Conservation (phyloP, 345 rosid genomes). For the Acer negundo region DNA sequence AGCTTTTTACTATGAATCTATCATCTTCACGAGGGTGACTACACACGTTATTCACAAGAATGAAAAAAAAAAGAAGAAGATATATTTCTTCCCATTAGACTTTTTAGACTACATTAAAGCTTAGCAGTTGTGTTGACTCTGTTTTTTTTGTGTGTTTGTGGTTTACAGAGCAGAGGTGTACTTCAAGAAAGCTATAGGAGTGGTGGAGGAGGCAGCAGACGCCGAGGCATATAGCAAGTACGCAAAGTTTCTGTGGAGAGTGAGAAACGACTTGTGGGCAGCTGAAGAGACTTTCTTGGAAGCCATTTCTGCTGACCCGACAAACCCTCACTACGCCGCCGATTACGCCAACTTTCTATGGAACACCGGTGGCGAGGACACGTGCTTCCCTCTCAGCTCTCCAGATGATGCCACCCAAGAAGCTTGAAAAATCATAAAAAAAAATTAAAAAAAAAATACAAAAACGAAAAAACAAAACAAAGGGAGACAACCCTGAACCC, state of each 20-base stretch:
- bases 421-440: neutral
- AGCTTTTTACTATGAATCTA: neutral
- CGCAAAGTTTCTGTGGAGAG: constrained; percentile 86
- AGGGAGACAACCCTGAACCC: neutral
- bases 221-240: constrained; percentile 83
- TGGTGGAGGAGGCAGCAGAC: constrained; percentile 52
- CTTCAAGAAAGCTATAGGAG: constrained; percentile 67
- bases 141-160: neutral
- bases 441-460: neutral
- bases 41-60: constrained; percentile 11
- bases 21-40: constrained; percentile 25
- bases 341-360: constrained; percentile 90
- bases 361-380: constrained; percentile 94
- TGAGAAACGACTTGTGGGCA: constrained; percentile 78
- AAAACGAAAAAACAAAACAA: neutral
- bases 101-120: neutral
- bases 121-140: neutral
- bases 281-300: constrained; percentile 89
- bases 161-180: constrained; percentile 76
- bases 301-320: constrained; percentile 81
- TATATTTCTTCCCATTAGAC: neutral
- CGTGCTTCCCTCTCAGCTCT: constrained; percentile 77
- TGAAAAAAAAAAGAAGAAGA: too few relatives aligned
- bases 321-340: constrained; percentile 69
- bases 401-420: constrained; percentile 20